These are phyloP conservation scores for Bisporella sp. DNA, from an alignment of 2,329 filamentous ascomycete species.

Conservation along the genomic window DNA sequence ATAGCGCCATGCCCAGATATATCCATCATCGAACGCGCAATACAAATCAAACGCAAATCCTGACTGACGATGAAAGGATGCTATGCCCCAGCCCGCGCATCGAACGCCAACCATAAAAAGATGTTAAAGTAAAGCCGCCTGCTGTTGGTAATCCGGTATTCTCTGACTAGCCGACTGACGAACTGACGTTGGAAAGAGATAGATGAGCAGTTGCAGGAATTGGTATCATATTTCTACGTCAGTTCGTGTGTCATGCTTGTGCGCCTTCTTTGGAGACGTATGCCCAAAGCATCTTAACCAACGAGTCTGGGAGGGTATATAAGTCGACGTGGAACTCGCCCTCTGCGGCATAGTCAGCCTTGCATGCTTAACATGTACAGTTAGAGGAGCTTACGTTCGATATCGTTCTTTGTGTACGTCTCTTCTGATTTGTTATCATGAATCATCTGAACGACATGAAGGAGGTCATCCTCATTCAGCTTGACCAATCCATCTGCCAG, in stretches of 20 bases:
- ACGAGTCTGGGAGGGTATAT: conserved; percentile 85
- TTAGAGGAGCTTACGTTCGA: conserved; percentile 64
- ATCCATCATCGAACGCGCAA: too few species aligned
- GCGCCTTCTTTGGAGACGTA: conserved; percentile 42
- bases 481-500: conserved; percentile 86
- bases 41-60: too few species aligned
- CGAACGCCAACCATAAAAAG: too few species aligned
- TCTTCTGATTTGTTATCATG: conserved; percentile 94
- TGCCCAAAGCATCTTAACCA: conserved; percentile 95
- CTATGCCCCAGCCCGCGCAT: too few species aligned
- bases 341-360: conserved; percentile 41
- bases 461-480: conserved; percentile 84
- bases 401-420: conserved; percentile 94
- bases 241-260: not conserved
- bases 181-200: conserved; percentile 1
- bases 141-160: too few species aligned
- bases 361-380: too few species aligned
- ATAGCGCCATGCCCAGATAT: too few species aligned
- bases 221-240: not conserved
- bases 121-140: too few species aligned
- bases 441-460: conserved; percentile 95
- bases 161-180: too few species aligned
- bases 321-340: conserved; percentile 98
- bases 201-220: not conserved
- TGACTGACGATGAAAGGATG: too few species aligned